Base-by-base conservation (phyloP, 371 early-diverging fungal genomes). In the Entomophthora muscae region DNA sequence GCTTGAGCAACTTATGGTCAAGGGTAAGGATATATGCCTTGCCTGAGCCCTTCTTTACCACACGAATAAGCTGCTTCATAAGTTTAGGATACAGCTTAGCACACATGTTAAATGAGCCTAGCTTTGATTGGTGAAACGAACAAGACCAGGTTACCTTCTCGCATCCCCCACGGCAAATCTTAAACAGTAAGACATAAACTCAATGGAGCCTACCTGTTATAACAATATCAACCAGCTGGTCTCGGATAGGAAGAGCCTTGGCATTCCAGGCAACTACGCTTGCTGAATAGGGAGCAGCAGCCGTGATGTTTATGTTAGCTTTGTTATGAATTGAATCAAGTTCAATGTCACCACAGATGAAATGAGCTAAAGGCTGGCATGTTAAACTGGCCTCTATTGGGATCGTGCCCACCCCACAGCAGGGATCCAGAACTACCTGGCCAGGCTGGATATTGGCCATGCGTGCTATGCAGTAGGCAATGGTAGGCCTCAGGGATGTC, bases 121-220 rank as follows among this genome's bases (percentile, higher is more conserved):
- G n/a, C n/a, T n/a, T n/a, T n/a, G n/a, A n/a, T n/a, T n/a, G n/a
- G n/a, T n/a, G n/a, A n/a, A n/a, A n/a, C n/a, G n/a, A n/a, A n/a
- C 27, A 26, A n/a, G n/a, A n/a, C n/a, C n/a, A n/a, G n/a, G n/a
- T 57, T 57, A 23, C 58, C 58, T 31, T 57, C 58, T 29, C 58
- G 3, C 3, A 3, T 27, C 13, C 58, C 58, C 58, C 58, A 57
- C 3, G 58, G 58, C 12, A 57, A 23, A 27, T 57, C 58, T 5
- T n/a, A n/a, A n/a, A n/a, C n/a, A n/a, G n/a, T n/a, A n/a, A n/a
- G n/a, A n/a, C n/a, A n/a, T n/a, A n/a, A n/a, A n/a, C n/a, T n/a
- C n/a, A n/a, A n/a, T n/a, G n/a, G n/a, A n/a, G n/a, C n/a, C n/a
- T n/a, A n/a, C n/a, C n/a, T n/a, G 58, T 3, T 13, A 57, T 31